These are phyloP conservation scores for Ophiostoma montium DNA, from an alignment of 2,329 filamentous ascomycete species.

Conservation along the genomic window DNA sequence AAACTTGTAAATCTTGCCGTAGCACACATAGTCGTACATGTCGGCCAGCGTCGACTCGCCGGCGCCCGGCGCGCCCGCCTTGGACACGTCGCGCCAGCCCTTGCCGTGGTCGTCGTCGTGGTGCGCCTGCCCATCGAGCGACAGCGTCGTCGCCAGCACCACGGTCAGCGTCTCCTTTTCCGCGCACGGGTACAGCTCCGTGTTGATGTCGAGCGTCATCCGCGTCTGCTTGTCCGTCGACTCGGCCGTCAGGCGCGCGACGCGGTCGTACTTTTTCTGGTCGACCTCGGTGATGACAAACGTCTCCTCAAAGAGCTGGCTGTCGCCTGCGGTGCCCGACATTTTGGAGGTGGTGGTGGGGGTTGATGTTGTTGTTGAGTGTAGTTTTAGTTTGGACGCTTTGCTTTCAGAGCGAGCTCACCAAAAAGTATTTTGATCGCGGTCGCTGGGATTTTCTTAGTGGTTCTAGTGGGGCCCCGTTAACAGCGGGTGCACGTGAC, in stretches of 20 bases:
- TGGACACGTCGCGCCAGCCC: conserved; percentile 67
- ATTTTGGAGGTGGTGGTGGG: conserved; percentile 19
- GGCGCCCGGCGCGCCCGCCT: conserved; percentile 23
- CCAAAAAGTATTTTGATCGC: conserved; percentile 8
- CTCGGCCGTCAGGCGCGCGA: conserved; percentile 68
- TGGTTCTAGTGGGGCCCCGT: neutral
- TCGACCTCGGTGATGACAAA: conserved; percentile 73
- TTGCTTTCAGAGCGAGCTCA: neutral
- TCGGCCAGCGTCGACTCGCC: conserved; percentile 53
- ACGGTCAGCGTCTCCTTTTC: conserved; percentile 66
- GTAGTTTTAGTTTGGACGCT: too few relatives aligned
- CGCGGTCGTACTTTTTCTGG: conserved; percentile 85
- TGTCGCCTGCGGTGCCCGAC: conserved; percentile 55
- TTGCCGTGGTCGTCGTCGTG: conserved; percentile 58
- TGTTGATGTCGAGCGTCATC: conserved; percentile 86
- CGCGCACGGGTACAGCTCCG: conserved; percentile 70
- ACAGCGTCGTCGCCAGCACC: conserved; percentile 71
- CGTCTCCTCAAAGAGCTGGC: conserved; percentile 84
- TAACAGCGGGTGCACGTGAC: neutral
- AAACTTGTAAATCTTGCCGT: conserved; percentile 80
- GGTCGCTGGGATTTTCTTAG: neutral
- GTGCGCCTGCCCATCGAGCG: conserved; percentile 64
- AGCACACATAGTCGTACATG: conserved; percentile 76
- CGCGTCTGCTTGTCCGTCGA: conserved; percentile 57
- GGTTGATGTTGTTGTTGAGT: neutral